Conservation (phyloP, 345 rosid species). For the Aurinia saxatilis region DNA sequence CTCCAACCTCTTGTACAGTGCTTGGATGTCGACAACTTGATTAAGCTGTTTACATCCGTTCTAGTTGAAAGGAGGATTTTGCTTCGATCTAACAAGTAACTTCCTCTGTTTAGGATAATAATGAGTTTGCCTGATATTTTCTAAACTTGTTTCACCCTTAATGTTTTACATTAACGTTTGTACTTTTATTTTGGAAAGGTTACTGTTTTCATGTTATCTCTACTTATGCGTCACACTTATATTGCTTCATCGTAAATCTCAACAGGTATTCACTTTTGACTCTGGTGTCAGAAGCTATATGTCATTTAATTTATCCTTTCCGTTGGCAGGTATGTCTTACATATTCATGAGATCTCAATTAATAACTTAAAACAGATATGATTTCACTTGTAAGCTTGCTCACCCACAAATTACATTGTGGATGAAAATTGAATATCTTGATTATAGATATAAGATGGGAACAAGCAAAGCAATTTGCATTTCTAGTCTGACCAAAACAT, state of each 20-base stretch:
- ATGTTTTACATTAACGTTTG: background rate
- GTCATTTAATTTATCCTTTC: conserved; percentile 96
- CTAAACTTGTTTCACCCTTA: background rate
- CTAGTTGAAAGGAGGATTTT: conserved; percentile 88
- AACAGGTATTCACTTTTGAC: conserved; percentile 90
- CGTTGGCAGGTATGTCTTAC: conserved; percentile 78
- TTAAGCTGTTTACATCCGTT: conserved; percentile 81
- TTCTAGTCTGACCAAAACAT: background rate
- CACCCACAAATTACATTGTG: background rate
- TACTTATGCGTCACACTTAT: conserved; percentile 7
- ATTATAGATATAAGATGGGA: background rate
- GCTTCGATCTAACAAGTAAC: conserved; percentile 92
- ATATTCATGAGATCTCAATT: conserved; percentile 10
- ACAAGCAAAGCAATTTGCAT: background rate
- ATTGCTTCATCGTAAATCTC: conserved; percentile 11
- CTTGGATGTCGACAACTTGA: conserved; percentile 92
- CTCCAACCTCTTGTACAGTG: conserved; percentile 95
- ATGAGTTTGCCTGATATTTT: background rate
- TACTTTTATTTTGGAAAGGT: background rate
- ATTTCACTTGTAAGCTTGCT: conserved; percentile 9
- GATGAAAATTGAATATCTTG: background rate
- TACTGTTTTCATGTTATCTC: background rate
- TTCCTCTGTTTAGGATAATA: conserved; percentile 9
- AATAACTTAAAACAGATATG: background rate
- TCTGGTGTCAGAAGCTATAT: conserved; percentile 85